Percentiles rank a stretch among this genome's conserved stretches.
Evolutionary conservation across 345 rosid species (phyloP).

Genomic region (Linum tenue): DNA sequence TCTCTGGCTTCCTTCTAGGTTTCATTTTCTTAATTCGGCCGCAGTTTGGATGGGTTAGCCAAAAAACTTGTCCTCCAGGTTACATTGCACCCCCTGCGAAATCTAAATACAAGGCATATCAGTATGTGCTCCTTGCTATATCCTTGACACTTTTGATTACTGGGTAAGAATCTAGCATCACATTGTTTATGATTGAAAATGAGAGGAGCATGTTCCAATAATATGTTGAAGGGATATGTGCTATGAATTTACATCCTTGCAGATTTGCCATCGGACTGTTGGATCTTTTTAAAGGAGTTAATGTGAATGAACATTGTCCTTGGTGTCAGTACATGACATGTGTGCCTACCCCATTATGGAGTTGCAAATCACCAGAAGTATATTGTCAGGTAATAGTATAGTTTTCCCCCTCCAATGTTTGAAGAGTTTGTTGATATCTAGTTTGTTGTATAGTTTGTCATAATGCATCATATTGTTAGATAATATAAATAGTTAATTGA

Average conservation of each 20-base stretch:
- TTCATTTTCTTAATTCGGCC: constrained; percentile 7
- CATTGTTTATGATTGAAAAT: neutral
- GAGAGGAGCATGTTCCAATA: neutral
- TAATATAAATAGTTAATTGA: no score
- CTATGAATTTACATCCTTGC: neutral
- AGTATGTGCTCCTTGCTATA: neutral
- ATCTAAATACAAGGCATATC: constrained; percentile 6
- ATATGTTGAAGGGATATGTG: no score
- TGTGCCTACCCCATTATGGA: constrained; percentile 16
- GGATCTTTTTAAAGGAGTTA: constrained; percentile 13
- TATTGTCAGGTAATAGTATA: constrained; percentile 52
- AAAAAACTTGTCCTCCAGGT: constrained; percentile 2
- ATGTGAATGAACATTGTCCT: constrained; percentile 12
- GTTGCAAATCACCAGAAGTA: constrained; percentile 29
- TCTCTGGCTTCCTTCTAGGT: constrained; percentile 7
- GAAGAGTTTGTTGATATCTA: neutral
- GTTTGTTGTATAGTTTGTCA: no score
- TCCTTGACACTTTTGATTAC: neutral
- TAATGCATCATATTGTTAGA: no score
- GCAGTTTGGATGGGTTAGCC: constrained; percentile 9
- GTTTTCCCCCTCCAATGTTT: neutral
- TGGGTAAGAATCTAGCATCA: neutral
- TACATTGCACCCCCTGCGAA: constrained; percentile 2
- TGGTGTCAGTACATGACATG: constrained; percentile 20
- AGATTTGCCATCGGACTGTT: constrained; percentile 20